A percentile compares a stretch with the other conserved stretches of the same genome.
Conservation (phyloP, 2,329 filamentous ascomycete species). For the Xylaria sp. region DNA sequence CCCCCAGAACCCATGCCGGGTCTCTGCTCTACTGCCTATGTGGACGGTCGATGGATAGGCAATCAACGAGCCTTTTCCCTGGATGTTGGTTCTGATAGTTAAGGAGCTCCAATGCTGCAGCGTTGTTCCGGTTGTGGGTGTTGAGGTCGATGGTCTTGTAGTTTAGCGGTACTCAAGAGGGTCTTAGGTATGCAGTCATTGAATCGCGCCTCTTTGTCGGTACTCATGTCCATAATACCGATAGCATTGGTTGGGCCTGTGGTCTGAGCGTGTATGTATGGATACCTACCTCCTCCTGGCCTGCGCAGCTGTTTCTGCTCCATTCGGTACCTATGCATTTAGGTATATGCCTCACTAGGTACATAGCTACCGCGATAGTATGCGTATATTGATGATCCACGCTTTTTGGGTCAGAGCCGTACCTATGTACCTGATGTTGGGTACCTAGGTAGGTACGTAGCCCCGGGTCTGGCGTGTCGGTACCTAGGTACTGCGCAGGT, state of each 20-base stretch:
- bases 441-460: not conserved
- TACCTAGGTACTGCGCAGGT: too few species aligned
- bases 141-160: not conserved
- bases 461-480: conserved; percentile 11
- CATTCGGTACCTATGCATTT: too few species aligned
- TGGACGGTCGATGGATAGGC: not conserved
- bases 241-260: not conserved
- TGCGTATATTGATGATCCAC: not conserved
- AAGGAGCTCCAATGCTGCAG: not conserved
- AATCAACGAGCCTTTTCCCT: not conserved
- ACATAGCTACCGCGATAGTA: not conserved
- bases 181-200: not conserved
- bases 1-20: conserved; percentile 53
- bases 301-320: not conserved
- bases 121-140: not conserved
- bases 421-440: too few species aligned
- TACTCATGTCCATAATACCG: not conserved
- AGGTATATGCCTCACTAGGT: too few species aligned
- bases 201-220: not conserved
- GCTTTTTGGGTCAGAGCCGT: not conserved
- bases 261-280: not conserved
- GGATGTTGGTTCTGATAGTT: not conserved
- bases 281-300: too few species aligned
- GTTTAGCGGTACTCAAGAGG: not conserved
- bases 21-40: conserved; percentile 3